Percentiles rank a stretch among this genome's conserved stretches.
These are phyloP conservation scores for Lizanozyma gosingica DNA, from an alignment of 1,139 yeast genomes.

Conservation along the genomic window DNA sequence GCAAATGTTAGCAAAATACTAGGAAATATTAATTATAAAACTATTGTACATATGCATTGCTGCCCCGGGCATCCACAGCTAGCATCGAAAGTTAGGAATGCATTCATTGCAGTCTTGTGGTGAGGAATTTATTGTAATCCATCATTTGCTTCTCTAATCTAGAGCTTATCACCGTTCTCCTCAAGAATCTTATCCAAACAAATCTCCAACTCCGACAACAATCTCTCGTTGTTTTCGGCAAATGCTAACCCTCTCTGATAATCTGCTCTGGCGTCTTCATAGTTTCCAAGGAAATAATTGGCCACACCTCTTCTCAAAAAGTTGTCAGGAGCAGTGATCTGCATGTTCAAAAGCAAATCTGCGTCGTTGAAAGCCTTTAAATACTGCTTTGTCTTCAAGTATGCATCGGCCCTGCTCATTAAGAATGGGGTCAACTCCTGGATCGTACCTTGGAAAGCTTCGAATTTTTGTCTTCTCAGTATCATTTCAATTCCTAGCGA, in stretches of 20 bases:
- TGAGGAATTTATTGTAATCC: too few species aligned
- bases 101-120: too few species aligned
- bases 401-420: constrained; percentile 78
- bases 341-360: constrained; percentile 55
- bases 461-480: constrained; percentile 75
- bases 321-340: constrained; percentile 68
- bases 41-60: too few species aligned
- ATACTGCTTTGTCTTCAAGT: constrained; percentile 54
- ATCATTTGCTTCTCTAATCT: too few species aligned
- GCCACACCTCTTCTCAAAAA: constrained; percentile 79
- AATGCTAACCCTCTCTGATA: constrained; percentile 71
- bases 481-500: constrained; percentile 78
- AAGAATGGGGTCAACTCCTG: constrained; percentile 69
- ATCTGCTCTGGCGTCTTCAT: constrained; percentile 64
- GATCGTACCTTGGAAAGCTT: constrained; percentile 68
- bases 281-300: constrained; percentile 57
- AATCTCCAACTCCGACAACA: constrained; percentile 30
- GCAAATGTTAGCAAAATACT: too few species aligned
- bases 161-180: constrained; percentile 31
- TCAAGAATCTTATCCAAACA: constrained; percentile 39
- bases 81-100: too few species aligned
- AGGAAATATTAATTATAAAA: too few species aligned
- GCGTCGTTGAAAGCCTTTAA: constrained; percentile 76
- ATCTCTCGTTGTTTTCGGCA: constrained; percentile 42
- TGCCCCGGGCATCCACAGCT: too few species aligned